A percentile compares a stretch with the other conserved stretches of the same genome.
phyloP scores from a whole-genome alignment of 768 basidiomycete species.

The Leccinum uliginosum region DNA sequence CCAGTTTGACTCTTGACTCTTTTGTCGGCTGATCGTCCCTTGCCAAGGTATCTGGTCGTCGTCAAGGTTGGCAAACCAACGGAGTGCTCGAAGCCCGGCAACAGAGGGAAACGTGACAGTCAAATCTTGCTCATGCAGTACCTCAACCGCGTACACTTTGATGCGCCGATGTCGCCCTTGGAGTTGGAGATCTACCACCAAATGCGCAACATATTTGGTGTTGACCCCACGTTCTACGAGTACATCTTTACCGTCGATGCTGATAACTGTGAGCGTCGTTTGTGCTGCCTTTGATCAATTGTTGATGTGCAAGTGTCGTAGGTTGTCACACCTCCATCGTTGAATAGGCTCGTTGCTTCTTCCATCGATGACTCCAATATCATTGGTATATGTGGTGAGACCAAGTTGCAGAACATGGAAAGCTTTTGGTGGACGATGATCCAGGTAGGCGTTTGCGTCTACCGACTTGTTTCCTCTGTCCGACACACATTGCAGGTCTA shows the following conservation, averaged over 20 bases:
- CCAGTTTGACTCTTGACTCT: too few species aligned
- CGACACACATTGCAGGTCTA: slow-evolving; percentile 43
- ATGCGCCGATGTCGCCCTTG: slow-evolving; percentile 59
- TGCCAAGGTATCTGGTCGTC: slow-evolving; percentile 52
- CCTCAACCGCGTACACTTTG: slow-evolving; percentile 66
- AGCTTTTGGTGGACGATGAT: slow-evolving; percentile 77
- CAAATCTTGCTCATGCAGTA: slow-evolving; percentile 64
- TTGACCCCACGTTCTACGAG: slow-evolving; percentile 73
- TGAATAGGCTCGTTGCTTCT: slow-evolving; percentile 65
- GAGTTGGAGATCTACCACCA: slow-evolving; percentile 72
- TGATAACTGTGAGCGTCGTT: slow-evolving; percentile 45
- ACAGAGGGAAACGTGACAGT: slow-evolving; percentile 70
- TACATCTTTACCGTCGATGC: slow-evolving; percentile 72
- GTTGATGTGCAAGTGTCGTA: slow-evolving; percentile 25
- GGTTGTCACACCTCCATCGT: slow-evolving; percentile 60
- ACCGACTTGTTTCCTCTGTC: background rate
- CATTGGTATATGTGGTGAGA: slow-evolving; percentile 69
- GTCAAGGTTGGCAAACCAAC: slow-evolving; percentile 67
- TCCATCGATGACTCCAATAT: slow-evolving; percentile 56
- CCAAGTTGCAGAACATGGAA: slow-evolving; percentile 65
- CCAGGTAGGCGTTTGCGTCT: slow-evolving; percentile 38
- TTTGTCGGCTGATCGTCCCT: slow-evolving; percentile 1
- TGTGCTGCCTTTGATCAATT: background rate
- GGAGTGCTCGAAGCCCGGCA: slow-evolving; percentile 59
- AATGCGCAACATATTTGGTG: slow-evolving; percentile 70